A percentile compares a stretch with the other conserved stretches of the same genome.
Conservation (phyloP, 495 filamentous ascomycete genomes). For the Hyaloscypha variabilis region DNA sequence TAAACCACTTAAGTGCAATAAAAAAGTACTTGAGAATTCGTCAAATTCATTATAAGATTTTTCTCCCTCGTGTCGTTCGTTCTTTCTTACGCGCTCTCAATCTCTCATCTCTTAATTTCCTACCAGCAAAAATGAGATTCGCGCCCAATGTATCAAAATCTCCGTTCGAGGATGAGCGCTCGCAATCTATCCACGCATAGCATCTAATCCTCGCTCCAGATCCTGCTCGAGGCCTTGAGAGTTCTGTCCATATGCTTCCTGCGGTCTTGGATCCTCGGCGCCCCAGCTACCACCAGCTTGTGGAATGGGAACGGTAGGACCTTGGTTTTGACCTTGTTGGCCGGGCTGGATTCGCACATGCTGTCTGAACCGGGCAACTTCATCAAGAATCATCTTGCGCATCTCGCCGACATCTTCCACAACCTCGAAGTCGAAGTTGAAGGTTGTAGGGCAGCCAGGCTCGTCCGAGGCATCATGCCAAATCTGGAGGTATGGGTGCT, state of each 20-base stretch:
- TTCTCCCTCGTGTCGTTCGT: not conserved
- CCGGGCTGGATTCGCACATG: slow-evolving; percentile 69
- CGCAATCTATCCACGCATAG: slow-evolving; percentile 35
- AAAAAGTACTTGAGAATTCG: not conserved
- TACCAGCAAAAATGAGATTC: not conserved
- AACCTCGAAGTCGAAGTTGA: slow-evolving; percentile 98
- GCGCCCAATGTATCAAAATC: slow-evolving; percentile 1
- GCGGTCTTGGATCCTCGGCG: slow-evolving; percentile 84
- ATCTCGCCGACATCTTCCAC: slow-evolving; percentile 91
- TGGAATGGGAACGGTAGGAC: slow-evolving; percentile 31
- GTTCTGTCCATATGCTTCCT: slow-evolving; percentile 65
- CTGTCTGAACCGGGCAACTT: slow-evolving; percentile 82
- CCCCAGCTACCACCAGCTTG: slow-evolving; percentile 61
- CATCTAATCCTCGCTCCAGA: slow-evolving; percentile 80
- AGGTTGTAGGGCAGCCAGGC: slow-evolving; percentile 87
- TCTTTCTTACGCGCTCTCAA: slow-evolving; percentile 4
- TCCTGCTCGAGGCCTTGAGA: slow-evolving; percentile 78
- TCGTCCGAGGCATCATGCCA: slow-evolving; percentile 98
- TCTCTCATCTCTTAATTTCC: not conserved
- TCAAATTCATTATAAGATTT: slow-evolving; percentile 11
- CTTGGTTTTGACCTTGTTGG: slow-evolving; percentile 28
- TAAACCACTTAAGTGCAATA: not conserved
- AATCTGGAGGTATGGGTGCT: slow-evolving; percentile 94
- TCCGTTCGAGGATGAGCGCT: not conserved
- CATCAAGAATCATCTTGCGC: slow-evolving; percentile 95